These are phyloP conservation scores for Hypoxylon sp. DNA, from an alignment of 2,329 filamentous ascomycete genomes.

Conservation along the genomic window DNA sequence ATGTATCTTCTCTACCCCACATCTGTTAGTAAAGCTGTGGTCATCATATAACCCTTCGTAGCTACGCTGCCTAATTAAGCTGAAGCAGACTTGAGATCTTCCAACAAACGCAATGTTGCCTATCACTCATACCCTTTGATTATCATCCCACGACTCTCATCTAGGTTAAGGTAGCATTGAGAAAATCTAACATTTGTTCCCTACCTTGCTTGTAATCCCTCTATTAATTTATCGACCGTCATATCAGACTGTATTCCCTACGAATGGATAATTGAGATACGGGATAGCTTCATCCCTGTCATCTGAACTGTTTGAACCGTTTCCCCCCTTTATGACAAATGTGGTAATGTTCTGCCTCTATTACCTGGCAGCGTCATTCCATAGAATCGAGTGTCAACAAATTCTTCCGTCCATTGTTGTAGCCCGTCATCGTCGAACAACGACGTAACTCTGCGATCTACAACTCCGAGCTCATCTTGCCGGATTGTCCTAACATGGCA, in stretches of 20 bases:
- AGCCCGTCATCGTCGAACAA: neutral
- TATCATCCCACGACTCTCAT: neutral
- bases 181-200: constrained; percentile 4
- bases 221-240: constrained; percentile 4
- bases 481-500: constrained; percentile 42
- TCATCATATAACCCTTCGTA: neutral
- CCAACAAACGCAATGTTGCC: neutral
- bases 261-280: constrained; percentile 9
- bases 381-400: neutral
- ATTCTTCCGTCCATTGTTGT: neutral
- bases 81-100: neutral
- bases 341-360: neutral
- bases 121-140: neutral
- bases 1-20: neutral
- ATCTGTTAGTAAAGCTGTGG: neutral
- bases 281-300: constrained; percentile 2
- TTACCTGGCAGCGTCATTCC: neutral
- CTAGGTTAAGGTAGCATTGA: neutral
- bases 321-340: neutral
- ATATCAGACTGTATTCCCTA: constrained; percentile 2
- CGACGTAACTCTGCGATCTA: constrained; percentile 7
- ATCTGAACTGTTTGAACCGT: neutral
- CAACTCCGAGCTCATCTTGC: constrained; percentile 4
- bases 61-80: neutral
- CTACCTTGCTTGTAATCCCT: constrained; percentile 11